phyloP scores from a whole-genome alignment of 2,329 filamentous ascomycete species.

The Colletotrichum spaethianum region DNA sequence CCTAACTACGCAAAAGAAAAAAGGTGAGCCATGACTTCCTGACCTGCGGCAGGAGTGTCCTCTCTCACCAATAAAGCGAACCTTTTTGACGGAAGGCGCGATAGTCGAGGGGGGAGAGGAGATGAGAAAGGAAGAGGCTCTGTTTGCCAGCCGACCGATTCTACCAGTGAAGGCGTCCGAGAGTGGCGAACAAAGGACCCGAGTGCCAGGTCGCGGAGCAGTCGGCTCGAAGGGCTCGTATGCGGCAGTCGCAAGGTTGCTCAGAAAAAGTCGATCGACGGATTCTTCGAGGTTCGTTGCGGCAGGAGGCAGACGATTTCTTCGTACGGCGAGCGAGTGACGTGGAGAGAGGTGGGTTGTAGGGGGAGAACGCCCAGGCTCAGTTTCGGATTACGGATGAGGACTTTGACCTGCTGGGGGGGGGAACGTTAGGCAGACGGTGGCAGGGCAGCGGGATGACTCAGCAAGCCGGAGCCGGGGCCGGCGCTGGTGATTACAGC shows the following conservation, averaged over 20 bases:
- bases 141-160: slow-evolving; percentile 43
- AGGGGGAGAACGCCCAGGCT: slow-evolving; percentile 38
- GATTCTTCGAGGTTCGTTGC: slow-evolving; percentile 39
- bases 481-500: background rate
- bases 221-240: slow-evolving; percentile 53
- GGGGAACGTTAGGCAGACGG: background rate
- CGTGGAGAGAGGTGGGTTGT: slow-evolving; percentile 42
- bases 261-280: slow-evolving; percentile 39
- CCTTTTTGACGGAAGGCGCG: slow-evolving; percentile 7
- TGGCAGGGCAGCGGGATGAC: slow-evolving; percentile 15
- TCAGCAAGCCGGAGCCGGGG: slow-evolving; percentile 11
- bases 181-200: slow-evolving; percentile 45
- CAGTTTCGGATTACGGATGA: slow-evolving; percentile 30
- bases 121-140: slow-evolving; percentile 4
- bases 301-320: slow-evolving; percentile 51
- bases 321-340: slow-evolving; percentile 53
- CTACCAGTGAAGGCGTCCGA: slow-evolving; percentile 76
- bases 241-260: slow-evolving; percentile 40
- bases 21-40: slow-evolving; percentile 38
- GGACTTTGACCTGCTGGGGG: slow-evolving; percentile 23
- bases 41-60: slow-evolving; percentile 38
- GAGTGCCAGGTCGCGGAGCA: slow-evolving; percentile 53
- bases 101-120: background rate
- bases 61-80: slow-evolving; percentile 40
- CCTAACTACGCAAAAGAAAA: slow-evolving; percentile 28